Base-by-base conservation (phyloP, 129 eudicot genomes). In the Flaveria bidentis region DNA sequence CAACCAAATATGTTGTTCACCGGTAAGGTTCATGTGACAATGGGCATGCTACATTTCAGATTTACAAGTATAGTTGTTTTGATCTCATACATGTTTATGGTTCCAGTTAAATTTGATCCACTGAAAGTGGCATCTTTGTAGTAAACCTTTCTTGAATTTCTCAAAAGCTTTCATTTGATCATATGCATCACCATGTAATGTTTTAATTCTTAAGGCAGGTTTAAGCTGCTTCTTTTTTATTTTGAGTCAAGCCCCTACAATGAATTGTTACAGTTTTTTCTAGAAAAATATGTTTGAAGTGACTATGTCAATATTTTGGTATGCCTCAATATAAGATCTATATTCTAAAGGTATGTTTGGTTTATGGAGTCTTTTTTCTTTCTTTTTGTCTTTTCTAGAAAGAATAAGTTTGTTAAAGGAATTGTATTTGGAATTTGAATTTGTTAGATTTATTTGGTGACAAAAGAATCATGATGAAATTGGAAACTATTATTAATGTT, bases 291-390 rank as follows among this genome's bases (percentile, higher is more conserved):
- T 61, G 28, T 13, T 61, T 2, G 6, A 25, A 61, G n/a, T 61
- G 67, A 14, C 5, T 61, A 42, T 45, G n/a, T 69, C 13, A 61
- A 18, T 85, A 49, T 91, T 72, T 85, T 89, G 96, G 69, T 89
- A 94, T 74, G 89, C 99, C 69, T 93, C 96, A 6, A 91, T 95
- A 76, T 95, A 97, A 46, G 90, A 87, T 87, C 96, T 92, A 26
- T 90, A 86, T 60, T 80, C 96, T 73, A 85, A 87, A 79, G 97
- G 97, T 51, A 84, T 85, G 85, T 94, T 94, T 79, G 97, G 96
- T 45, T 45, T 1, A 10, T 45, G 13, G 13, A 36, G 7, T 36
- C 1, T 5, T 36, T 36, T 45, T 44, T 20, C 9, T 45, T 45
- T 45, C 8, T 45, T 28, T 28, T 28, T 30, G 5, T 30, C 36